Base-by-base conservation (phyloP, 805 yeast species). In the Ogataea pignaliae region DNA sequence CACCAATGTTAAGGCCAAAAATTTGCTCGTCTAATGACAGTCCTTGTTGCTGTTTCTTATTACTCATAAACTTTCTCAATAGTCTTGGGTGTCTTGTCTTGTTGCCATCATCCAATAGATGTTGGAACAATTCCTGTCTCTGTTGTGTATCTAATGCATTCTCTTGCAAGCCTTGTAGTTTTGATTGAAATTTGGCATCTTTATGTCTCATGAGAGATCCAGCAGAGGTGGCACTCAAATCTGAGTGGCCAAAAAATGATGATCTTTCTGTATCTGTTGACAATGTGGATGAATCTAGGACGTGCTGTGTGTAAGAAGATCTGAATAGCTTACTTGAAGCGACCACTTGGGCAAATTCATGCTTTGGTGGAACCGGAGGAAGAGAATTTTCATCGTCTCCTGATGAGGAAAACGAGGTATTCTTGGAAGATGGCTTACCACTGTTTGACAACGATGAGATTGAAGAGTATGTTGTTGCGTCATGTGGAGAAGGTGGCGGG, bases 191-290 rank as follows among this genome's bases (percentile, higher is more conserved):
- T 45, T 44, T 67, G 41, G 39, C 56, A 45, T 59, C 68, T 61
- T 58, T 83, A 60, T 88, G 95, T 56, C 95, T 75, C 37, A 82
- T 80, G 46, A 81, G 80, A 29, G 95, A 85, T 0, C 95, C 95
- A 1, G 96, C 95, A 50, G 93, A 83, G 0, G 96, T 85, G 4
- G 96, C 96, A 66, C 93, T 85, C 49, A 85, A 75, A 60, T 86
- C 93, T 31, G 89, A 82, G 43, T 70, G 72, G 1, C 76, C 74
- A 57, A 78, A 67, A 41, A 69, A 72, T 12, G 77, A 72, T 1
- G 80, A 62, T 21, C 61, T 52, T 36, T 58, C 65, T 10, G 66
- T 62, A 35, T 65, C 65, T 2, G 66, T 63, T 10, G 69, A 66
- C 11, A 55, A 46, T 5, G 64, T 55, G 4, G 66, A 64, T 21